Evolutionary conservation across 139 green algal species (phyloP).

Genomic region (Nannochloris sp.): DNA sequence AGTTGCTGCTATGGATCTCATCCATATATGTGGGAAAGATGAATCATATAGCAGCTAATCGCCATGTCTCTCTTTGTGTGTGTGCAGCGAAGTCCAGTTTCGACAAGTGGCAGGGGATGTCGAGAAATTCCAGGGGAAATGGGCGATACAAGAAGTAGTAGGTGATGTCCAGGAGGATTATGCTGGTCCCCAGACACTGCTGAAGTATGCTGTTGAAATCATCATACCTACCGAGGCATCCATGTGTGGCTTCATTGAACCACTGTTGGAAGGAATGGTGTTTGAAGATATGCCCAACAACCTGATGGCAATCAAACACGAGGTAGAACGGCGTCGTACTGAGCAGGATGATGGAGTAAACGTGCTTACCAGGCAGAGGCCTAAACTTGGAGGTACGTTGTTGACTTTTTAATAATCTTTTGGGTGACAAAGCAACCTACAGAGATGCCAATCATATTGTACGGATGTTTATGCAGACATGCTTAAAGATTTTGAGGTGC

Average conservation of each 20-base stretch:
- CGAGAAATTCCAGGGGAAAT: conserved; percentile 51
- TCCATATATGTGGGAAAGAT: neutral
- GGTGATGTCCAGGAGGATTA: neutral
- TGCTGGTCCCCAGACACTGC: conserved; percentile 23
- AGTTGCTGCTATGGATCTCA: neutral
- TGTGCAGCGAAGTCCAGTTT: conserved; percentile 50
- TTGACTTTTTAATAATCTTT: neutral
- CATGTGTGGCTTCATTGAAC: conserved; percentile 39
- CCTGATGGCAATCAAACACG: conserved; percentile 40
- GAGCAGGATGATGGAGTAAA: neutral
- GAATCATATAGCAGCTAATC: neutral
- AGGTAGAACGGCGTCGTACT: conserved; percentile 15
- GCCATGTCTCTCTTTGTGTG: neutral
- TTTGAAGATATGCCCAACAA: conserved; percentile 50
- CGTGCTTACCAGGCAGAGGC: neutral
- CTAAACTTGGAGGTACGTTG: neutral
- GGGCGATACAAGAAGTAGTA: conserved; percentile 30
- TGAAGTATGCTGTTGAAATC: conserved; percentile 57
- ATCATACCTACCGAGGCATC: conserved; percentile 25
- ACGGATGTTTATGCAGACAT: conserved; percentile 18
- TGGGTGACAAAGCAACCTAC: too few species aligned
- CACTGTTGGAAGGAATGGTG: conserved; percentile 43
- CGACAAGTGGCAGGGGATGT: conserved; percentile 41
- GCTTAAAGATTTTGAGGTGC: conserved; percentile 24
- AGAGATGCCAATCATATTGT: neutral